phyloP scores from a whole-genome alignment of 192 early-diverging fungal species.

The Chytriomyces sp. region DNA sequence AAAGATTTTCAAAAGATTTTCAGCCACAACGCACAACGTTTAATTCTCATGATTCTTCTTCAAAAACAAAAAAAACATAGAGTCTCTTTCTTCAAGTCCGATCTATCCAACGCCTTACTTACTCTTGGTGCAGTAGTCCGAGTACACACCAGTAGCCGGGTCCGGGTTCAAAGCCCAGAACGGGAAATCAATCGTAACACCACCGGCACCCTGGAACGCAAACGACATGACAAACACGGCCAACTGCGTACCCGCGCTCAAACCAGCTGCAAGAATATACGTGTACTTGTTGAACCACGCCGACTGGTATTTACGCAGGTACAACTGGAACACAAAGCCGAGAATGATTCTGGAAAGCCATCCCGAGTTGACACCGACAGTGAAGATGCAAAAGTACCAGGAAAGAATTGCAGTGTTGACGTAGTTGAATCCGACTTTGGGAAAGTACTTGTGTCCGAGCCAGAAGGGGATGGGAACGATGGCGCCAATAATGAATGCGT shows the following conservation, averaged over 20 bases:
- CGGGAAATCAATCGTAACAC: neutral
- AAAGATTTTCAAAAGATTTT: too few species aligned
- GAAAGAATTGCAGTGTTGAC: conserved; percentile 74
- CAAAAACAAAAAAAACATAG: too few species aligned
- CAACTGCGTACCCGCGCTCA: conserved; percentile 51
- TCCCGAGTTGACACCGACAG: conserved; percentile 33
- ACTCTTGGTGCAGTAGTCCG: conserved; percentile 14
- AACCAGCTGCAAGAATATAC: conserved; percentile 60
- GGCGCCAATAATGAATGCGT: conserved; percentile 55
- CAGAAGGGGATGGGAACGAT: conserved; percentile 72
- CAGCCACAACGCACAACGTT: too few species aligned
- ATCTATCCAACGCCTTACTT: neutral
- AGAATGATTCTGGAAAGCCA: conserved; percentile 45
- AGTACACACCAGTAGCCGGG: neutral
- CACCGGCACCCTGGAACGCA: neutral
- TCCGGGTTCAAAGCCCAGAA: conserved; percentile 31
- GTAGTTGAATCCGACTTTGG: conserved; percentile 70
- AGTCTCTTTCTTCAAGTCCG: too few species aligned
- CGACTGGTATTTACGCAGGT: conserved; percentile 66
- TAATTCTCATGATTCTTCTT: too few species aligned
- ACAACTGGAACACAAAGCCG: conserved; percentile 74
- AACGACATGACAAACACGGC: conserved; percentile 8
- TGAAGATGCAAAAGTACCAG: conserved; percentile 53
- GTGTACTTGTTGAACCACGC: conserved; percentile 68
- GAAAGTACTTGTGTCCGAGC: conserved; percentile 62